These are phyloP conservation scores for Tetrapisispora taiwanensis DNA, from an alignment of 805 yeast species.

Conservation along the genomic window DNA sequence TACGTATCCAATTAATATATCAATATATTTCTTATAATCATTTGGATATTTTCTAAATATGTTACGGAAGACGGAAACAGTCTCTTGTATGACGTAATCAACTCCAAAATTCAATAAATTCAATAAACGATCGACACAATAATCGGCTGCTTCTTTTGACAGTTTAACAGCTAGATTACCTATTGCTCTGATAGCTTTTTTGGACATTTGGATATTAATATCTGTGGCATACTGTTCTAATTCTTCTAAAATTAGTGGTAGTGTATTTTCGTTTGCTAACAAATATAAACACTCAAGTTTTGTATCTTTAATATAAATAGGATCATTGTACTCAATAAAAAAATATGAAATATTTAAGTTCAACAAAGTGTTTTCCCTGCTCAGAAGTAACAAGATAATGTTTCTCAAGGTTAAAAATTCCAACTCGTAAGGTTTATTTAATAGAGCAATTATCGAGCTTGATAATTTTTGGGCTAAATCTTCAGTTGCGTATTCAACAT, in stretches of 20 bases:
- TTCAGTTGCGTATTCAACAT: constrained; percentile 46
- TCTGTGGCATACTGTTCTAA: constrained; percentile 80
- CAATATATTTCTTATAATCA: constrained; percentile 37
- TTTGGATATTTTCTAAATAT: constrained; percentile 69
- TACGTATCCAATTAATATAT: constrained; percentile 33
- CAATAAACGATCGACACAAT: constrained; percentile 53
- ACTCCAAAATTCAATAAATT: constrained; percentile 55
- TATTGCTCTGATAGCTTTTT: constrained; percentile 80
- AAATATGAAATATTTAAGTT: constrained; percentile 64
- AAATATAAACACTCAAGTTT: constrained; percentile 79
- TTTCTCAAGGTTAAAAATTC: constrained; percentile 78
- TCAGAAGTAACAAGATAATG: constrained; percentile 60
- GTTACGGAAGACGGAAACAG: constrained; percentile 64
- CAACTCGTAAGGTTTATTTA: constrained; percentile 70
- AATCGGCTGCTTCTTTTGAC: constrained; percentile 42
- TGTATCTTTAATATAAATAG: constrained; percentile 80
- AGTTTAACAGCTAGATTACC: constrained; percentile 82
- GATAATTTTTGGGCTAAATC: constrained; percentile 57
- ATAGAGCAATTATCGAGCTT: constrained; percentile 53
- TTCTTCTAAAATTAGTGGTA: constrained; percentile 57
- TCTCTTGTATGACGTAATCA: constrained; percentile 71
- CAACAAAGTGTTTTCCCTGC: constrained; percentile 47
- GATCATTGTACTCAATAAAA: constrained; percentile 77
- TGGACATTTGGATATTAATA: constrained; percentile 74
- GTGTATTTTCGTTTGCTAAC: constrained; percentile 56